These are phyloP conservation scores for Medicago ruthenica DNA, from an alignment of 306 rosid genomes.

Conservation along the genomic window DNA sequence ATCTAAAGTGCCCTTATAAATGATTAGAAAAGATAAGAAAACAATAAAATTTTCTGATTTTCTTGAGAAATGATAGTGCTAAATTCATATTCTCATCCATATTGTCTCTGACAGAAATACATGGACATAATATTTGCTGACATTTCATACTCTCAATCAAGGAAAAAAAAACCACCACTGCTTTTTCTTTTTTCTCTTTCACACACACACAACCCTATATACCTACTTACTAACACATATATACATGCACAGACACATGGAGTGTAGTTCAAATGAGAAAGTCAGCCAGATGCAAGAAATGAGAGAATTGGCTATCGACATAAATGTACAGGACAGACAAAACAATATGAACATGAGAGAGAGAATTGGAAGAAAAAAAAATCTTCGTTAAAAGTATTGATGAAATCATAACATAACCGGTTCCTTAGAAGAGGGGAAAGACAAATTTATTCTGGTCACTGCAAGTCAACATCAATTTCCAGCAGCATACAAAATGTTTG, in stretches of 20 bases:
- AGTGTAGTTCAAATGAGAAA: no score
- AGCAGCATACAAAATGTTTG: neutral
- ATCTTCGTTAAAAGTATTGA: neutral
- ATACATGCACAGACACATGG: neutral
- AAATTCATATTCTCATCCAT: constrained; percentile 28
- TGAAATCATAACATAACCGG: constrained; percentile 34
- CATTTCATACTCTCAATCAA: neutral
- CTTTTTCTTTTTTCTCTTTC: neutral
- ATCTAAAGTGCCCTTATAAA: constrained; percentile 23
- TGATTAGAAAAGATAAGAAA: constrained; percentile 27
- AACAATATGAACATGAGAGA: neutral
- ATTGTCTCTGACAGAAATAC: neutral
- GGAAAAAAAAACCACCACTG: neutral
- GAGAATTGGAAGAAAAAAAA: neutral
- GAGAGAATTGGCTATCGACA: neutral
- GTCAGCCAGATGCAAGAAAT: neutral
- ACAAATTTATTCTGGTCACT: constrained; percentile 22
- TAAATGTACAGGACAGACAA: neutral
- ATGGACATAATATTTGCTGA: neutral
- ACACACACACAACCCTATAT: constrained; percentile 1
- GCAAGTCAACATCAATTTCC: constrained; percentile 11
- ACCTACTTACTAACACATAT: neutral
- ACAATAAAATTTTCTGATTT: constrained; percentile 20
- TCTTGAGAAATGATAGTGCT: constrained; percentile 14
- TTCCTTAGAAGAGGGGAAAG: constrained; percentile 17